These are phyloP conservation scores for Lagerstroemia speciosa DNA, from an alignment of 345 rosid genomes.

Conservation along the genomic window DNA sequence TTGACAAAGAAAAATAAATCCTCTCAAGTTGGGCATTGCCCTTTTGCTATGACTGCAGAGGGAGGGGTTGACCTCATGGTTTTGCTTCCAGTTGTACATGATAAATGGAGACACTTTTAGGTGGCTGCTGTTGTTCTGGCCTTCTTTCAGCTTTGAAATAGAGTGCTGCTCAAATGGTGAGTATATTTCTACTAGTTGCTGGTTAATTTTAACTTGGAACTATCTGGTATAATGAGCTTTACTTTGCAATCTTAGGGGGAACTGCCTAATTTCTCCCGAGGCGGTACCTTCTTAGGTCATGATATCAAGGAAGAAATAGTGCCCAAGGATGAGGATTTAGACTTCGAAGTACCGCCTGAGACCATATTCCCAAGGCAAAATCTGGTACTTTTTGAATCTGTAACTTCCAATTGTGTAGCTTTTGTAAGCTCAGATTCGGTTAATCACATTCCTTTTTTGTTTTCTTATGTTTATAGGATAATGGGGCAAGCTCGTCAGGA, in stretches of 20 bases:
- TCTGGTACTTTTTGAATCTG: conserved; percentile 30
- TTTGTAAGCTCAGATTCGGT: background rate
- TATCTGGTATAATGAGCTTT: background rate
- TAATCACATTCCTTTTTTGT: conserved; percentile 11
- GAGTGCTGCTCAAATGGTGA: conserved; percentile 10
- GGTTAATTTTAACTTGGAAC: background rate
- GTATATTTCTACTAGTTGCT: background rate
- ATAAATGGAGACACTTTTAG: background rate
- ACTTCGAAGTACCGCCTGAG: conserved; percentile 42
- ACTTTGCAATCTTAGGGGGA: conserved; percentile 22
- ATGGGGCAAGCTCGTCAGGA: conserved; percentile 74
- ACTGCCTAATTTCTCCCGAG: conserved; percentile 12
- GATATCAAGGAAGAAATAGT: conserved; percentile 15
- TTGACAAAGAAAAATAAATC: background rate
- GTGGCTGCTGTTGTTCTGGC: background rate
- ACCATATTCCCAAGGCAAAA: conserved; percentile 21
- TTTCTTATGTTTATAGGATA: conserved; percentile 36
- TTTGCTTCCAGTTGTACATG: background rate
- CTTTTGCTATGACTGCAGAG: background rate
- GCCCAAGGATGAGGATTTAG: conserved; percentile 58
- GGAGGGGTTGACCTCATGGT: background rate
- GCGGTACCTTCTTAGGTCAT: conserved; percentile 23
- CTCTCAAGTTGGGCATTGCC: background rate
- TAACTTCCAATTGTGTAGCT: background rate
- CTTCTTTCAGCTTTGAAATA: background rate